Base-by-base conservation (phyloP, 371 early-diverging fungal genomes). In the Rhizopus arrhizus region DNA sequence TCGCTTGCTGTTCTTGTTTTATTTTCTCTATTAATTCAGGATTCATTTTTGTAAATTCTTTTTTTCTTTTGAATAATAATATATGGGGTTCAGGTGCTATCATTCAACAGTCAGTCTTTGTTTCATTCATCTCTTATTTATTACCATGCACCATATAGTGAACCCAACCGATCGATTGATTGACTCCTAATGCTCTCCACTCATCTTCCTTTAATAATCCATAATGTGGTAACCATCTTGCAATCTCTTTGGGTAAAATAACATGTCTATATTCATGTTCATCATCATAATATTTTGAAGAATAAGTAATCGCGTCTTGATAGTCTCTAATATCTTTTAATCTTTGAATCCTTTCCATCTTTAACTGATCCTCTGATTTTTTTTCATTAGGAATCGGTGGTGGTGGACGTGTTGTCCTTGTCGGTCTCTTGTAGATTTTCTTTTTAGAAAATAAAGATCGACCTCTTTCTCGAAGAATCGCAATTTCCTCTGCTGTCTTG, bases 71-170 rank as follows among this genome's bases (percentile, higher is more conserved):
- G 72, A 94, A 94, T 29, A 94, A 67, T 31, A 95, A 75, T 29
- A 94, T 86, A 62, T 94, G 92, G 2, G 93, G 94, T 69, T 94
- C 95, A 16, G 95, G 95, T 13, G 68, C 88, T 87, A 73, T 48
- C 46, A 11, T 15, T 2, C 13, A 33, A 34, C 16, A 31, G 15
- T 16, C 22, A 33, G 43, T 10, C 40, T 42, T n/a, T 31, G n/a
- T 16, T 3, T 12, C 7, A n/a, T 11, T 8, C 13, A 6, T 48
- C 50, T 53, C 42, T 56, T 45, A n/a, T 13, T 49, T 35, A 54
- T 64, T 80, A 88, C 85, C 75, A 59, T 92, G 90, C 16, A 92
- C 75, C 93, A 94, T 87, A 65, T 90, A 93, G 61, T 93, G 93
- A 46, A 80, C 80, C 95, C 95, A 95, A 2, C 95, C 95, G 13